Base-by-base conservation (phyloP, 1,284 basidiomycete genomes). In the Agroathelia rolfsii region DNA sequence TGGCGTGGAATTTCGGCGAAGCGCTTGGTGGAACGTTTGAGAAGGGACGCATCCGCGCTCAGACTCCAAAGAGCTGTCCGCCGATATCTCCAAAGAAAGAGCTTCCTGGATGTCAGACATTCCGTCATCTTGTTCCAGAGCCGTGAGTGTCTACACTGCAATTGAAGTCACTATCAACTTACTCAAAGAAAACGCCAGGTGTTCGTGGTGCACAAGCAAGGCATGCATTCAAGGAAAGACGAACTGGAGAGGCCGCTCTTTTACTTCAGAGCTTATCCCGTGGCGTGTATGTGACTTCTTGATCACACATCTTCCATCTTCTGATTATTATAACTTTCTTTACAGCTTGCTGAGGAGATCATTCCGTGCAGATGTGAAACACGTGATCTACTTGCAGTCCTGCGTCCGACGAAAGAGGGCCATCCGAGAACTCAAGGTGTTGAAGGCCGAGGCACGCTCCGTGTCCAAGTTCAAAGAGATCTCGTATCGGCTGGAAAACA, bases 381-480 rank as follows among this genome's bases (percentile, higher is more conserved):
- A 75, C 45, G 76, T 98, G 36, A 62, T 96, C 34, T 81, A 84
- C 49, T 59, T 98, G 19, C 95, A 99, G 55, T 93, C 88, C 13
- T 93, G 89, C 50, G 68, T 94, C 39, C 86, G 95, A 33, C 85
- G 94, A 18, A 79, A 88, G 26, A 62, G 87, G 30, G 95, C 95
- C 18, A 76, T 82, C 41, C 83, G 80, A 45, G 80, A 96, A 53
- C 75, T 98, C 37, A 81, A 82, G 44, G 67, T 64, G 5, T 75
- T 97, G 41, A 82, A 76, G 49, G 73, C 80, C 16, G 95, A 98
- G 57, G 95, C 95, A 15, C 88, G 92, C 35, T 97, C 94, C 1
- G 94, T 94, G 19, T 85, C 85, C 45, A 96, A 95, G 56, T 95
- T 95, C 74, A 96, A 98, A 62, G 95, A 98, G 62, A 96, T 96